Base-by-base conservation (phyloP, 768 basidiomycete genomes). In the Saitozyma sp. region DNA sequence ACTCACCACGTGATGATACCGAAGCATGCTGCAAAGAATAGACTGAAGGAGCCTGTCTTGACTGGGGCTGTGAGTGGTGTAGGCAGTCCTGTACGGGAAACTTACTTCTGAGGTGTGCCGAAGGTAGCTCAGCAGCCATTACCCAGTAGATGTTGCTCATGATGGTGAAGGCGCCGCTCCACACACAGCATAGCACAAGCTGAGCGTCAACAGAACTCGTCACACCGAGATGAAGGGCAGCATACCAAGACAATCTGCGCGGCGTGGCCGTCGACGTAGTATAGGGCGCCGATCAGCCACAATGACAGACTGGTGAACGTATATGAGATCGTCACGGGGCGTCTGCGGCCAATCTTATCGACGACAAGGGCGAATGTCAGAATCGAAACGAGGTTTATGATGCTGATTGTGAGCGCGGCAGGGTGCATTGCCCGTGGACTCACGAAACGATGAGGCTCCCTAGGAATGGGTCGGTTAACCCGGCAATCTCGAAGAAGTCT, bases 401-500 rank as follows among this genome's bases (percentile, higher is more conserved):
- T 58, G 43, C 61, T 62, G 46, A 6, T 50, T 9, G 14, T 55
- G 37, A 56, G 53, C 46, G 7, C 29, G 9, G 43, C 9, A 45
- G 43, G 9, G n/a, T n/a, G n/a, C n/a, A n/a, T n/a, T 45, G 9
- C 9, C 9, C 43, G 43, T 11, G 10, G 39, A 58, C 61, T 49
- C 56, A 62, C 61, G 62, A 63, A 20, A 63, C 54, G 45, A 63
- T 63, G 19, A 63, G 17, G 11, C 49, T 51, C 6, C 37, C 62
- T 8, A 58, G 56, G 62, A 63, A 63, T 8, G 62, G 62, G 43
- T 63, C 62, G 14, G 42, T 46, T 16, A 58, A 41, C 13, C 62
- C 62, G 38, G 56, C 62, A 20, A 63, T 20, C 49, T 55, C 38
- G 56, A 63, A 63, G 56, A 63, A 63, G 62, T 63, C 54, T 62